phyloP scores from a whole-genome alignment of 2,329 filamentous ascomycete species.

The Arthrobotrys entomopaga region DNA sequence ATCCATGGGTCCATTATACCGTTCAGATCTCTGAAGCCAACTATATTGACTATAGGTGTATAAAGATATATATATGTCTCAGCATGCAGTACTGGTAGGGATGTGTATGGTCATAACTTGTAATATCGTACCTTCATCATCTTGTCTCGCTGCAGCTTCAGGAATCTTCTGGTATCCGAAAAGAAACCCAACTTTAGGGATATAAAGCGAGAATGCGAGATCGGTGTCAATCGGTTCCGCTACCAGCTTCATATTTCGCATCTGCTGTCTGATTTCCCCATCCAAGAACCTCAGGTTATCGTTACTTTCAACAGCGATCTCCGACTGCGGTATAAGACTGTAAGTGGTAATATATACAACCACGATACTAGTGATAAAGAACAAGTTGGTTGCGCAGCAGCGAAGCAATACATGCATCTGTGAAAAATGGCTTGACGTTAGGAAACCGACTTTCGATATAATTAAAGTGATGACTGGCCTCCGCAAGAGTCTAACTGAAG shows the following conservation, averaged over 20 bases:
- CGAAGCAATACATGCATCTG: background rate
- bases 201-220: background rate
- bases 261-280: background rate
- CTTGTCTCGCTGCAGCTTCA: no score
- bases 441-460: no score
- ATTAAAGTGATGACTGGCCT: no score
- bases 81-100: no score
- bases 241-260: background rate
- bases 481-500: no score
- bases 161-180: background rate
- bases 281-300: background rate
- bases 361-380: background rate
- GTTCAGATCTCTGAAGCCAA: background rate
- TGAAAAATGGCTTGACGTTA: background rate
- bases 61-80: background rate
- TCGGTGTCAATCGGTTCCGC: background rate
- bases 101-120: no score
- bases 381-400: background rate
- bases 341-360: background rate
- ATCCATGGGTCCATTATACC: background rate
- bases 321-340: background rate
- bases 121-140: background rate
- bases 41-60: background rate
- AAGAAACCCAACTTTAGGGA: background rate
- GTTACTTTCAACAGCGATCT: background rate